A percentile compares a stretch with the other conserved stretches of the same genome.
Conservation (phyloP, 768 basidiomycete species). For the Mycena capillaripes region DNA sequence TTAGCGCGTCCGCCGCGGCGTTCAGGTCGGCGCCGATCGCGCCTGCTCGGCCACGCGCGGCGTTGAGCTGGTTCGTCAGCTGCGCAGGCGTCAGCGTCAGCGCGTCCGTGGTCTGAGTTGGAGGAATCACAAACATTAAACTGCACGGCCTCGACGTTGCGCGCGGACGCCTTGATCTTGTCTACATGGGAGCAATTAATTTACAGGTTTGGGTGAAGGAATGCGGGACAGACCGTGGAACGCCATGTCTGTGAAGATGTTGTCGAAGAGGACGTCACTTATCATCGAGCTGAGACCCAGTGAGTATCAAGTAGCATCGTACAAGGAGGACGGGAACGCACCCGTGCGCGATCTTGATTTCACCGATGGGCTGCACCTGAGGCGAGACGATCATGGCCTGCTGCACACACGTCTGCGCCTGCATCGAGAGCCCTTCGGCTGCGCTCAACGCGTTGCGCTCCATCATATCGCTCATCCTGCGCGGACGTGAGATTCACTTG, state of each 20-base stretch:
- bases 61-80: not conserved
- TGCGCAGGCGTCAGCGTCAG: not conserved
- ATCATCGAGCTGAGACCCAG: slow-evolving; percentile 39
- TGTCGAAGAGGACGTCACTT: slow-evolving; percentile 58
- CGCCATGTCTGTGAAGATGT: slow-evolving; percentile 57
- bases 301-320: not conserved
- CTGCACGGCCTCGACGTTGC: slow-evolving; percentile 53
- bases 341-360: slow-evolving; percentile 57
- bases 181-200: slow-evolving; percentile 42
- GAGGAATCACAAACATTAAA: not conserved
- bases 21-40: slow-evolving; percentile 35
- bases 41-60: slow-evolving; percentile 17
- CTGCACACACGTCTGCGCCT: slow-evolving; percentile 51
- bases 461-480: slow-evolving; percentile 56
- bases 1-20: slow-evolving; percentile 35
- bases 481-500: not conserved
- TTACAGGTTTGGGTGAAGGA: not conserved
- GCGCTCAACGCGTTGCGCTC: slow-evolving; percentile 55
- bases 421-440: slow-evolving; percentile 52
- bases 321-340: slow-evolving; percentile 22
- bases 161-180: slow-evolving; percentile 53
- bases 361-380: slow-evolving; percentile 53
- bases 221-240: slow-evolving; percentile 53
- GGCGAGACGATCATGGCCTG: slow-evolving; percentile 55
- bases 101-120: too few species aligned